Evolutionary conservation across 2,329 filamentous ascomycete species (phyloP), one percentile per base, ranked within the genome.

Genomic region (Colletotrichum incanum): DNA sequence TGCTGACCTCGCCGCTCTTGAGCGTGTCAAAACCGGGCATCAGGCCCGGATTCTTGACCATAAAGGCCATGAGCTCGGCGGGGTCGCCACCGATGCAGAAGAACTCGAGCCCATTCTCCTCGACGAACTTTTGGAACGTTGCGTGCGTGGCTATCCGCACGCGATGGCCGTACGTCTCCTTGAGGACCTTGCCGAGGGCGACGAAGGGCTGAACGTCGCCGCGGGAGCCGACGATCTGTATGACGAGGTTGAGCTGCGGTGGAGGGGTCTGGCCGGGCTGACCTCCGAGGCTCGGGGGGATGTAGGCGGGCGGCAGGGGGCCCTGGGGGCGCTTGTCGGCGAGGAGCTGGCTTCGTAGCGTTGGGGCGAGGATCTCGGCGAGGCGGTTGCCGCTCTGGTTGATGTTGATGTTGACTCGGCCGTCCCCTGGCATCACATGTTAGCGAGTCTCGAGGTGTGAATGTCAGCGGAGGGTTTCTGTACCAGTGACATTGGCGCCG

Each of bases 41-140:
- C 41, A 97, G 84, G 0, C 94, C 93, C 0, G 94, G 94, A 76
- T 96, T 93, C 81, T 95, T 95, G 56, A 96, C 94, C 94, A 97
- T 97, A 77, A 96, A 97, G 3, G 94, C 93, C 93, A 94, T 95
- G 54, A 94, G 84, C 77, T 93, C 89, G 1, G 91, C 88, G 1
- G 93, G 93, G 78, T 95, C 92, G 3, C 93, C 93, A n/a, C 93
- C 92, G 63, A 94, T 93, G 73, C 84, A 89, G 80, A 93, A 94
- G 80, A 94, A 95, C 76, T 95, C 93, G 18, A 95, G 86, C 0
- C 87, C 92, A 78, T 91, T 91, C 64, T 93, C 89, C 72, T 91
- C 87, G 4, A 95, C 90, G 75, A 94, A 93, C 0, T 84, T 80
- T 75, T 90, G 86, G 76, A 95, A 95, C 2, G 86, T 90, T 4